These are phyloP conservation scores for Volutella citrinella DNA, from an alignment of 2,329 filamentous ascomycete species.

Conservation along the genomic window DNA sequence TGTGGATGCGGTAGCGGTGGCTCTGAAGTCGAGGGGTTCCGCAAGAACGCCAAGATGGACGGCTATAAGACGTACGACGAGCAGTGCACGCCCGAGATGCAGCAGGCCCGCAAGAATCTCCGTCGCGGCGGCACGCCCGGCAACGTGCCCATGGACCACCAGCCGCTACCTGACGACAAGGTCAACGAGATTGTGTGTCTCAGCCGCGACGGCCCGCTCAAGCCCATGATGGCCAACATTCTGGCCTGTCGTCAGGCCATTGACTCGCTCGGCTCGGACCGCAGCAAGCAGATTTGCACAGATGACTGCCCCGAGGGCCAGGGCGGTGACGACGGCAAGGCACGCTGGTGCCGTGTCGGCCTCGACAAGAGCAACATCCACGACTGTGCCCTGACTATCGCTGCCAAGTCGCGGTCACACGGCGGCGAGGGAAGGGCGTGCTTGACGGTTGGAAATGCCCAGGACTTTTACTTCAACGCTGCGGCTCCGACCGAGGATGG, in stretches of 20 bases:
- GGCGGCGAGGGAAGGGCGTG: background rate
- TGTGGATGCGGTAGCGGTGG: conserved; percentile 2
- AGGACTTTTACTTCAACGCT: background rate
- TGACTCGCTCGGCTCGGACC: background rate
- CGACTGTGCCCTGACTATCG: background rate
- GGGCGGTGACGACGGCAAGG: background rate
- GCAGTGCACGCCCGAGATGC: conserved; percentile 2
- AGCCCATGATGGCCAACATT: conserved; percentile 1
- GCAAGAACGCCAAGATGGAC: conserved; percentile 2
- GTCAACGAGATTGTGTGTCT: too few species aligned
- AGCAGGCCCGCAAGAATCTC: background rate
- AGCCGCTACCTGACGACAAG: background rate
- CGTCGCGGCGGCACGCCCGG: conserved; percentile 2
- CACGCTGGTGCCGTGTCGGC: conserved; percentile 1
- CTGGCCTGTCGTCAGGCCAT: background rate
- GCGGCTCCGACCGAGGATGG: background rate
- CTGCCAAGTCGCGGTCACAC: background rate
- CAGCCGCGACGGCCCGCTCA: too few species aligned
- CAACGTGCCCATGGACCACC: too few species aligned
- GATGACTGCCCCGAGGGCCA: conserved; percentile 1
- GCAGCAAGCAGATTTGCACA: conserved; percentile 4
- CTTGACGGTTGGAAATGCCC: conserved; percentile 1
- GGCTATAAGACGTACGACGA: conserved; percentile 1
- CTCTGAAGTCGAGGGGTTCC: conserved; percentile 1
- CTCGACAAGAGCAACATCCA: conserved; percentile 1